Evolutionary conservation across 257 asterid genomes (phyloP).

Genomic region (Gynochthodes officinalis): DNA sequence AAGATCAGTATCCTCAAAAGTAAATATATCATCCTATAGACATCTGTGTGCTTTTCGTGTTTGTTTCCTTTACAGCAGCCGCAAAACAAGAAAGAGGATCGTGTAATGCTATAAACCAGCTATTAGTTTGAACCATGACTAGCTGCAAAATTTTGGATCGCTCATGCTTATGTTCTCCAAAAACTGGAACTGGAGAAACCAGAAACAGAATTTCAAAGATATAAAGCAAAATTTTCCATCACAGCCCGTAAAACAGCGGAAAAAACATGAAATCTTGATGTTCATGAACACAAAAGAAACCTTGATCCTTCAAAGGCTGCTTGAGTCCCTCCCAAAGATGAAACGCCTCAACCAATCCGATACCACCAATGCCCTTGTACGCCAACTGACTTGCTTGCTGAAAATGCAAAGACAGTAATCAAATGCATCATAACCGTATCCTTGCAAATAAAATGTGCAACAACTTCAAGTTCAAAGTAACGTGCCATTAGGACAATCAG

Average conservation of each 20-base stretch:
- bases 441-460: not conserved
- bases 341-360: slow-evolving; percentile 86
- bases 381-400: slow-evolving; percentile 99
- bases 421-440: not conserved
- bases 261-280: not conserved
- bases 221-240: not conserved
- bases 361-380: slow-evolving; percentile 86
- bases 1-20: not conserved
- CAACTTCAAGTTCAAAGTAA: not conserved
- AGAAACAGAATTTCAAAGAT: not conserved
- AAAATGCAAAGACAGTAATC: slow-evolving; percentile 9
- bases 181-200: slow-evolving; percentile 5
- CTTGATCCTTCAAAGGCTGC: slow-evolving; percentile 50
- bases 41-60: not conserved
- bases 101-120: not conserved
- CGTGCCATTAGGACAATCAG: not conserved
- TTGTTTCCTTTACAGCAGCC: not conserved
- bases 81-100: not conserved
- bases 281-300: not conserved
- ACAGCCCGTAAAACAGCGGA: not conserved
- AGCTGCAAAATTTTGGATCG: slow-evolving; percentile 43
- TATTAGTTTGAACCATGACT: slow-evolving; percentile 18
- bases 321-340: slow-evolving; percentile 92
- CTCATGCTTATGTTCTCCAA: slow-evolving; percentile 6
- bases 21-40: not conserved